Percentiles rank a stretch among this genome's conserved stretches.
phyloP scores from a whole-genome alignment of 352 stramenopile genomes.

The Phytophthora niederhauseri region DNA sequence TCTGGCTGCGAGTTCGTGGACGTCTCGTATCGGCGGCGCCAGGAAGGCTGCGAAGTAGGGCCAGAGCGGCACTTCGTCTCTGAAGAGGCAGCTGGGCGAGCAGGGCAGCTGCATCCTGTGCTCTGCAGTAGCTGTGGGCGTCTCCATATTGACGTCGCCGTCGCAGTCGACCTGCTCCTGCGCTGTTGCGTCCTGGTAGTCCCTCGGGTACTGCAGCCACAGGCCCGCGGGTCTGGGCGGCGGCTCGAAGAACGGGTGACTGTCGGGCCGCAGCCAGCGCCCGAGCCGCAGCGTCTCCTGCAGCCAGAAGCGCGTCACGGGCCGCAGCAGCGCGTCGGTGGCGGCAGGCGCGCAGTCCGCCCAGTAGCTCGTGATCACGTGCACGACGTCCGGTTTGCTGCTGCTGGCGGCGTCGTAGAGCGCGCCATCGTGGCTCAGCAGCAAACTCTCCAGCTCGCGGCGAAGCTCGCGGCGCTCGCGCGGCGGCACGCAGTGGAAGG shows the following conservation, averaged over 20 bases:
- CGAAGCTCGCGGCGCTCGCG: constrained; percentile 24
- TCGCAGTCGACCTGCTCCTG: constrained; percentile 12
- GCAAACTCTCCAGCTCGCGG: constrained; percentile 13
- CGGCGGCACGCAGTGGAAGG: constrained; percentile 37
- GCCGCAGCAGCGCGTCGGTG: background rate
- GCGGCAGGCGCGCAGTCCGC: constrained; percentile 25
- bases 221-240: constrained; percentile 22
- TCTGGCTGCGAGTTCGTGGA: constrained; percentile 38
- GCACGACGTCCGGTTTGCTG: constrained; percentile 26
- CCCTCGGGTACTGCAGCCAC: constrained; percentile 50
- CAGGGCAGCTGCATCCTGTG: constrained; percentile 48
- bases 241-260: constrained; percentile 55
- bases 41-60: constrained; percentile 66
- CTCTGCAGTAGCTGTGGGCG: constrained; percentile 4
- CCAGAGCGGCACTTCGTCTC: constrained; percentile 64
- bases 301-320: constrained; percentile 69
- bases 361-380: constrained; percentile 65
- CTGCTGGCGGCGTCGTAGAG: constrained; percentile 11
- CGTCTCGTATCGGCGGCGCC: constrained; percentile 43
- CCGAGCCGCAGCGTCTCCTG: constrained; percentile 43
- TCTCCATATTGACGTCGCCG: constrained; percentile 30
- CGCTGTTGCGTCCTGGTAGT: constrained; percentile 27
- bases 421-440: constrained; percentile 22
- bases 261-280: constrained; percentile 43
- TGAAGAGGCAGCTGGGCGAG: constrained; percentile 40